Percentiles rank a stretch among this genome's conserved stretches.
Conservation (phyloP, 2,329 filamentous ascomycete genomes). For the Fusarium sublunatum region DNA sequence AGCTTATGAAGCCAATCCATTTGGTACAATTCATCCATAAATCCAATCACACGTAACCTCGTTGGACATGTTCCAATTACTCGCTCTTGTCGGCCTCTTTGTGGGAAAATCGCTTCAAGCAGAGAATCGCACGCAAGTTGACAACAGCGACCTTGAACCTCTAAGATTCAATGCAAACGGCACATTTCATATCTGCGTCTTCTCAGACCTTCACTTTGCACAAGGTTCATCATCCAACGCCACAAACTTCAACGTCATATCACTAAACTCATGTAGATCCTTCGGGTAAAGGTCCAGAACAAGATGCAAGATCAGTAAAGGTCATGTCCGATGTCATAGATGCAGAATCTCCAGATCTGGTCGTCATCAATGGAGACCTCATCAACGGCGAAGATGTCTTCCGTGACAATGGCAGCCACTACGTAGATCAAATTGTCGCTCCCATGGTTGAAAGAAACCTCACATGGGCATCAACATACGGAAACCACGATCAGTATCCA, state of each 20-base stretch:
- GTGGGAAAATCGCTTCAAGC: conserved; percentile 7
- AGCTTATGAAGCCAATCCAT: background rate
- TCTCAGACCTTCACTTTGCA: conserved; percentile 37
- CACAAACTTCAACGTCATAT: background rate
- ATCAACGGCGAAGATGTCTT: conserved; percentile 67
- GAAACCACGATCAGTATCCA: conserved; percentile 73
- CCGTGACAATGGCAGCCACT: conserved; percentile 60
- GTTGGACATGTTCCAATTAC: conserved; percentile 16
- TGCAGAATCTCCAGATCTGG: conserved; percentile 60
- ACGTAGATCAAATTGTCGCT: conserved; percentile 67
- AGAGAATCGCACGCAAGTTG: conserved; percentile 3
- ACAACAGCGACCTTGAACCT: conserved; percentile 29
- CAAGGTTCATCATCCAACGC: conserved; percentile 6
- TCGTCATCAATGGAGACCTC: conserved; percentile 76
- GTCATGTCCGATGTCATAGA: conserved; percentile 53
- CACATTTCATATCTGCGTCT: conserved; percentile 33
- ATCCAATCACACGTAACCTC: too few species aligned
- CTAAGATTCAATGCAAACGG: conserved; percentile 28
- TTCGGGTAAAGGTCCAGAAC: conserved; percentile 47
- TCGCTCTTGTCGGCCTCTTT: conserved; percentile 12
- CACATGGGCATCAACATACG: conserved; percentile 74
- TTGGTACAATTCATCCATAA: background rate
- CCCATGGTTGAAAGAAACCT: conserved; percentile 65
- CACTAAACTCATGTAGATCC: conserved; percentile 20
- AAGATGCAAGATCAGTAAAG: conserved; percentile 51